These are phyloP conservation scores for Lepidium campestre DNA, from an alignment of 441 rosid genomes.

Conservation along the genomic window DNA sequence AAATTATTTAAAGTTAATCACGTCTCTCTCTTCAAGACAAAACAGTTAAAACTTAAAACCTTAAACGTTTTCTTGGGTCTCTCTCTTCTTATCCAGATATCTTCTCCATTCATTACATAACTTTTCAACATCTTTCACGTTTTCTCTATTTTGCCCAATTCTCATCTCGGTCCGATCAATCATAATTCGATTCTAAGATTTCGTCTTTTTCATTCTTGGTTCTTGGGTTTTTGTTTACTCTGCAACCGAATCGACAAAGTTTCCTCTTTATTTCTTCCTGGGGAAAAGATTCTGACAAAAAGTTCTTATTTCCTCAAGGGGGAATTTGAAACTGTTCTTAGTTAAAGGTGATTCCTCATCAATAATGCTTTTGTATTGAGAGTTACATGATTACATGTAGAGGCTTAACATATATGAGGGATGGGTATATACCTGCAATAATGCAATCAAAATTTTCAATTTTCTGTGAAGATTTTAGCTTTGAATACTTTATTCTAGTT, in stretches of 20 bases:
- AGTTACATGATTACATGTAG: slow-evolving; percentile 2
- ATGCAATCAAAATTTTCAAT: not conserved
- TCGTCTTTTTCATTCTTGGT: not conserved
- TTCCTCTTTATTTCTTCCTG: not conserved
- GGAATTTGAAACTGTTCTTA: not conserved
- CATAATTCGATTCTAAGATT: not conserved
- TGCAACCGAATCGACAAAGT: not conserved
- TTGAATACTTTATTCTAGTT: not conserved
- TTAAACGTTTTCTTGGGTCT: not conserved
- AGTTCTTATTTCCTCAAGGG: not conserved
- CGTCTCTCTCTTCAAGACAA: not conserved
- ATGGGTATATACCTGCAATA: not conserved
- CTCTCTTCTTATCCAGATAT: slow-evolving; percentile 14
- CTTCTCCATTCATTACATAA: not conserved
- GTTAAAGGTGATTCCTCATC: slow-evolving; percentile 21
- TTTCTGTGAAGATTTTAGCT: not conserved
- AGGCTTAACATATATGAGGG: not conserved
- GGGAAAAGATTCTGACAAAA: not conserved
- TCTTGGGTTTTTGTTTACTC: slow-evolving; percentile 1
- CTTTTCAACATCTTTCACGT: slow-evolving; percentile 13
- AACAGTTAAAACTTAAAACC: slow-evolving; percentile 2
- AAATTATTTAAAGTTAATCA: not conserved
- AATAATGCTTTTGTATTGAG: not conserved
- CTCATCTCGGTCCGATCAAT: not conserved
- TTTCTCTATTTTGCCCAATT: slow-evolving; percentile 5